These are phyloP conservation scores for Camellia oleifera DNA, from an alignment of 179 eudicot species.

Conservation along the genomic window DNA sequence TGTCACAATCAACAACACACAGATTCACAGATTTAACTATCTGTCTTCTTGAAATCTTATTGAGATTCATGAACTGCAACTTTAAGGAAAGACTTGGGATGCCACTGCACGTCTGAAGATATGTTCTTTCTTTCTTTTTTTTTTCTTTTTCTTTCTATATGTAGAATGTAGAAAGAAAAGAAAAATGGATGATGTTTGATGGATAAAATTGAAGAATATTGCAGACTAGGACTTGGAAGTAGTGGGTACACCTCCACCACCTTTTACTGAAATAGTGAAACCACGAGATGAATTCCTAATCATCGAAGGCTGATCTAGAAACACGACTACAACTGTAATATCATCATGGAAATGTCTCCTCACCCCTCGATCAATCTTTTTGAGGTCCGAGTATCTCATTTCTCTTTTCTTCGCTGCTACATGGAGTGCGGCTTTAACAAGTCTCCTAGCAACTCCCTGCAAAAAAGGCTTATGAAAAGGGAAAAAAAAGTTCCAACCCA, in stretches of 20 bases:
- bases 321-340: conserved; percentile 54
- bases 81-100: too few species aligned
- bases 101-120: too few species aligned
- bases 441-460: conserved; percentile 68
- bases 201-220: too few species aligned
- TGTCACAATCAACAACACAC: too few species aligned
- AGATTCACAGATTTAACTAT: too few species aligned
- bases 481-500: background rate
- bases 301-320: conserved; percentile 34
- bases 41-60: too few species aligned
- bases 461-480: background rate
- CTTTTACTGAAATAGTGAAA: conserved; percentile 15
- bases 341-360: conserved; percentile 72
- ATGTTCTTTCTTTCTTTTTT: too few species aligned
- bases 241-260: conserved; percentile 12
- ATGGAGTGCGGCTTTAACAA: conserved; percentile 44
- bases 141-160: too few species aligned
- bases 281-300: conserved; percentile 8
- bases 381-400: conserved; percentile 53
- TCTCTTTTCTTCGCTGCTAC: conserved; percentile 58
- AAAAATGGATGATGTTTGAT: background rate
- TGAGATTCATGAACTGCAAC: too few species aligned
- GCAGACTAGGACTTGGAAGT: conserved; percentile 10
- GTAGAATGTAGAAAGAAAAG: background rate
- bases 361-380: conserved; percentile 50